Evolutionary conservation across 192 early-diverging fungal species (phyloP).

Genomic region (Endogone sp.): DNA sequence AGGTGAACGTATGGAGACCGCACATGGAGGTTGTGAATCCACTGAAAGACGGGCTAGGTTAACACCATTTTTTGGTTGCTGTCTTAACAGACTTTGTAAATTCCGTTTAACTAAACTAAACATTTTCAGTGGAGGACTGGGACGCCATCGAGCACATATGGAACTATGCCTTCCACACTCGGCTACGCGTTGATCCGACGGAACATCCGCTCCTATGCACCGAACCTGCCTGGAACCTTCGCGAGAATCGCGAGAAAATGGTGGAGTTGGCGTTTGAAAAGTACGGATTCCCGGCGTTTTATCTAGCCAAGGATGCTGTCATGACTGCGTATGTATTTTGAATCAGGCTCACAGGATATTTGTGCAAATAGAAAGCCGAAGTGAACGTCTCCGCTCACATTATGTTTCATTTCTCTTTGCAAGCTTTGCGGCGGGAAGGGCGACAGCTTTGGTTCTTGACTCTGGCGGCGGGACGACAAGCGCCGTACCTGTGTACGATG

Average conservation of each 20-base stretch:
- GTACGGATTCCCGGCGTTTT: slow-evolving; percentile 90
- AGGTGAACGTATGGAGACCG: slow-evolving; percentile 64
- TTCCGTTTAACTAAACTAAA: too few relatives aligned
- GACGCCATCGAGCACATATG: slow-evolving; percentile 89
- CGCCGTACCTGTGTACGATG: slow-evolving; percentile 95
- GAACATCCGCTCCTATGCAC: slow-evolving; percentile 92
- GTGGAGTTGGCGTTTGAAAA: slow-evolving; percentile 95
- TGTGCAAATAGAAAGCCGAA: too few relatives aligned
- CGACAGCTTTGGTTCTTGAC: slow-evolving; percentile 89
- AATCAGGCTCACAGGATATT: too few relatives aligned
- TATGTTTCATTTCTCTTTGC: not conserved
- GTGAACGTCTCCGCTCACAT: too few relatives aligned
- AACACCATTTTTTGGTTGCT: slow-evolving; percentile 1
- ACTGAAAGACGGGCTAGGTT: slow-evolving; percentile 83
- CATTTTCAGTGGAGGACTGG: slow-evolving; percentile 97
- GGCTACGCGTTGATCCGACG: slow-evolving; percentile 67
- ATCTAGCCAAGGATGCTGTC: slow-evolving; percentile 86
- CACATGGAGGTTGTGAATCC: slow-evolving; percentile 84
- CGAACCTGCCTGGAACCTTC: slow-evolving; percentile 91
- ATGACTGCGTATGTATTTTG: slow-evolving; percentile 71
- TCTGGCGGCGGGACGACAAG: slow-evolving; percentile 87
- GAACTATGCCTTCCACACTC: slow-evolving; percentile 75
- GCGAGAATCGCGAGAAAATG: slow-evolving; percentile 79
- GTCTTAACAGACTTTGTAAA: too few relatives aligned
- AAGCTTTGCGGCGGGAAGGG: slow-evolving; percentile 85